A percentile compares a stretch with the other conserved stretches of the same genome.
These are phyloP conservation scores for Metschnikowia cerradonensis DNA, from an alignment of 805 yeast genomes.

Conservation along the genomic window DNA sequence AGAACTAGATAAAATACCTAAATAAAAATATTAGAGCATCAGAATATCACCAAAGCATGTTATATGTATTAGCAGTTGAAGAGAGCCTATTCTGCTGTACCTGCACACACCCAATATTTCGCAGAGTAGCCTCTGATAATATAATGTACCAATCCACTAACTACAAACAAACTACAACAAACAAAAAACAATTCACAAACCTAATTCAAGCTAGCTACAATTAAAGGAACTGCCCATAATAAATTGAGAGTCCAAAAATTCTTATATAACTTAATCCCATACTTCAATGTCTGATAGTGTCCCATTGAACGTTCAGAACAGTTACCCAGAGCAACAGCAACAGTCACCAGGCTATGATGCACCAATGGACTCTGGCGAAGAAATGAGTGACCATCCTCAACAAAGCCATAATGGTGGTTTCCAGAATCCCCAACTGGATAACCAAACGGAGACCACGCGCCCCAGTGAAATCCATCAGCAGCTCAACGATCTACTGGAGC, in stretches of 20 bases:
- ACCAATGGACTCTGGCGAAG: neutral
- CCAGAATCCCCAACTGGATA: neutral
- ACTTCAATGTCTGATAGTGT: slow-evolving; percentile 30
- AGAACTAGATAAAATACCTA: neutral
- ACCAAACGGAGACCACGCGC: slow-evolving; percentile 48
- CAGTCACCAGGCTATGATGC: slow-evolving; percentile 4
- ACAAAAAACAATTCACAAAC: too few species aligned
- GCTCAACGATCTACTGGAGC: slow-evolving; percentile 9
- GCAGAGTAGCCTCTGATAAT: neutral
- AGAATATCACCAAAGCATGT: too few species aligned
- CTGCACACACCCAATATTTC: neutral
- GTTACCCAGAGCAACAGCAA: slow-evolving; percentile 2
- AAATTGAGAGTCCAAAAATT: too few species aligned
- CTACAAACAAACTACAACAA: too few species aligned
- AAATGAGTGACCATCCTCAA: neutral
- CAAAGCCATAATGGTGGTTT: neutral
- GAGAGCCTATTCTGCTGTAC: neutral
- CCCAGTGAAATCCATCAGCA: slow-evolving; percentile 54
- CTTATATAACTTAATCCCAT: too few species aligned
- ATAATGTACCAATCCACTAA: too few species aligned
- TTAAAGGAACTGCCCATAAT: too few species aligned
- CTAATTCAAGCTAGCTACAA: neutral
- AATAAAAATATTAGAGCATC: too few species aligned
- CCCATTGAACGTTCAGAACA: slow-evolving; percentile 13
- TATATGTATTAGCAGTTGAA: neutral